Evolutionary conservation across 257 asterid species (phyloP).

Genomic region (Fraxinus cuspidata): DNA sequence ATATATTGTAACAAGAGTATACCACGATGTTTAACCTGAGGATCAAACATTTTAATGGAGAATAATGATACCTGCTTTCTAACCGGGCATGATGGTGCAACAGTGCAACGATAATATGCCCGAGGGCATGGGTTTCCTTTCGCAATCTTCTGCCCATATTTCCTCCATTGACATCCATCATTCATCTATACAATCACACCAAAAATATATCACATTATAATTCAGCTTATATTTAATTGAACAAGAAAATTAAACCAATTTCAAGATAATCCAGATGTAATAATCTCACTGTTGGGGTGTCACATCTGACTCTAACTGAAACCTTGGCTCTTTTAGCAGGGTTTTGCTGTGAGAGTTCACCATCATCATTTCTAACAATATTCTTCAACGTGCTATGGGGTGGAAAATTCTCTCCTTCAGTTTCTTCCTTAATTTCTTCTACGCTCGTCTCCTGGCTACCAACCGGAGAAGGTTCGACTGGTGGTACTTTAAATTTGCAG

Average conservation of each 20-base stretch:
- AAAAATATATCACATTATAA: not conserved
- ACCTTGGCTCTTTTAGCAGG: conserved; percentile 93
- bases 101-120: conserved; percentile 94
- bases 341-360: conserved; percentile 60
- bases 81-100: conserved; percentile 86
- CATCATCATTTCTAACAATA: conserved; percentile 51
- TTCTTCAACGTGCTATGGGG: conserved; percentile 43
- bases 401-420: conserved; percentile 47
- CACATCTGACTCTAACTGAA: conserved; percentile 89
- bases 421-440: conserved; percentile 56
- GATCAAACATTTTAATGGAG: not conserved
- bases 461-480: conserved; percentile 35
- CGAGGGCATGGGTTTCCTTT: conserved; percentile 99
- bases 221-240: not conserved
- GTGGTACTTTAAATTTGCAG: conserved; percentile 44
- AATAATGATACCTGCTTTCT: conserved; percentile 64
- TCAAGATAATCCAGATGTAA: not conserved
- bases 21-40: not conserved
- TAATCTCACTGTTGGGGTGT: conserved; percentile 73
- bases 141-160: conserved; percentile 92
- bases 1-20: not conserved
- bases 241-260: not conserved
- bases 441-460: conserved; percentile 54
- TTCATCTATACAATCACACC: conserved; percentile 52
- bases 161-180: conserved; percentile 99